Evolutionary conservation across 176 grass and related monocot genomes (phyloP), one percentile per base, ranked within the genome.

Genomic region (Musa schizocarpa): DNA sequence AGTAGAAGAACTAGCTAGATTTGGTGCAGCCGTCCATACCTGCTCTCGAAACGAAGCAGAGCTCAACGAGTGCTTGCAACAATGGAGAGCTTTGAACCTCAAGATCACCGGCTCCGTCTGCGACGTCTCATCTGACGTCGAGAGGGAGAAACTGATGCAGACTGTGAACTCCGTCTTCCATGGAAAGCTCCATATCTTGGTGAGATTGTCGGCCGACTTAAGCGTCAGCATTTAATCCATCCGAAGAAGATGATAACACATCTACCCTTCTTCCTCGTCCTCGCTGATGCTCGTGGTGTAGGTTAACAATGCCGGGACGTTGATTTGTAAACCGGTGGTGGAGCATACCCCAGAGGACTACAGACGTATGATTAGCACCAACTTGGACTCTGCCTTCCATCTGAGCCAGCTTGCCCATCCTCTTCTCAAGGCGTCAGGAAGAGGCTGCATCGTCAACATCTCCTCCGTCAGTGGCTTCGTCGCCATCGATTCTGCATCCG

Each of bases 351-450:
- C 25, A 0, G 64, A 65, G 11, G 78, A 88, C 25, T 88, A 88
- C 74, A 23, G 68, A 1, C 29, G 19, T 14, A 24, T 83, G 1
- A 88, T 88, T 81, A 82, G 67, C 69, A 78, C 78, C 19, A 88
- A 84, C 82, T 59, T 88, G 6, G 86, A 84, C 20, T 72, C 86
- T 1, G 73, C 74, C 68, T 88, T 84, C 75, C 82, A 88, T 76
- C 70, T 84, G 27, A 71, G 63, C 62, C 78, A 73, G 34, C 86
- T 88, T 21, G 67, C 81, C 53, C 81, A 83, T 68, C 78, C 86
- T 34, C 86, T 87, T 70, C 78, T 87, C 53, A 65, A 7, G 26
- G 52, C 27, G 0, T 1, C 25, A 2, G 74, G 74, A 9, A 13
- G 68, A 26, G 69, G 61, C 63, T 63, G 9, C 19, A 75, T 87